Evolutionary conservation across 2,329 filamentous ascomycete species (phyloP).

Genomic region (Plenodomus tracheiphilus): DNA sequence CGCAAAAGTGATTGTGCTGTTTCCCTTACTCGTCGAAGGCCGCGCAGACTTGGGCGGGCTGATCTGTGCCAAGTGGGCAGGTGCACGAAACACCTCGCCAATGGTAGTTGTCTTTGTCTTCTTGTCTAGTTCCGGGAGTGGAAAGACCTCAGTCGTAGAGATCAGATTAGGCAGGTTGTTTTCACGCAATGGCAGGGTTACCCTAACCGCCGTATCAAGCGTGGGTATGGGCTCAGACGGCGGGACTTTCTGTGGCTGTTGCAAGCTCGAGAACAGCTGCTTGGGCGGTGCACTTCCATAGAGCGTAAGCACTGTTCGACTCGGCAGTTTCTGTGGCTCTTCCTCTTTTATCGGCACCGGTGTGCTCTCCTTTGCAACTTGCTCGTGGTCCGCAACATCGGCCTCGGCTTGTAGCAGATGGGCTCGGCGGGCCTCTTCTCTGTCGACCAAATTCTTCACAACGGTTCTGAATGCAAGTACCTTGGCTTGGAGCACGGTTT

Average conservation of each 20-base stretch:
- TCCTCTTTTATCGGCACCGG: conserved; percentile 26
- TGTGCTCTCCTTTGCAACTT: conserved; percentile 12
- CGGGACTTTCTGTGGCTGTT: conserved; percentile 52
- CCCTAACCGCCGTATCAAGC: conserved; percentile 47
- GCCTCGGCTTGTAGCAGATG: conserved; percentile 9
- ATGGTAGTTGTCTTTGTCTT: conserved; percentile 66
- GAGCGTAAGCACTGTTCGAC: conserved; percentile 71
- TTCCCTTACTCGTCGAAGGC: conserved; percentile 64
- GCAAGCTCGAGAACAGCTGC: conserved; percentile 85
- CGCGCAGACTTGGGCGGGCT: conserved; percentile 74
- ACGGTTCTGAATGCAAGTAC: conserved; percentile 42
- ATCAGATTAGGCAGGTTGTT: conserved; percentile 74
- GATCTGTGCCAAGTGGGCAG: conserved; percentile 65
- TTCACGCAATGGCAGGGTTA: conserved; percentile 61
- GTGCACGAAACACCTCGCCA: conserved; percentile 73
- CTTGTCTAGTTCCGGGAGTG: conserved; percentile 50
- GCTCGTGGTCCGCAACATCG: conserved; percentile 9
- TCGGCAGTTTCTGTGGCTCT: conserved; percentile 35
- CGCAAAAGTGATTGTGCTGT: conserved; percentile 54
- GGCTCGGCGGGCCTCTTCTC: conserved; percentile 32
- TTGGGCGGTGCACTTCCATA: conserved; percentile 73
- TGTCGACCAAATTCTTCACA: conserved; percentile 29
- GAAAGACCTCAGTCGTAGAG: conserved; percentile 67
- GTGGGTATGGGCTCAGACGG: conserved; percentile 40
- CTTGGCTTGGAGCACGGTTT: conserved; percentile 35